These are phyloP conservation scores for Linum usitatissimum DNA, from an alignment of 345 rosid genomes.

Conservation along the genomic window DNA sequence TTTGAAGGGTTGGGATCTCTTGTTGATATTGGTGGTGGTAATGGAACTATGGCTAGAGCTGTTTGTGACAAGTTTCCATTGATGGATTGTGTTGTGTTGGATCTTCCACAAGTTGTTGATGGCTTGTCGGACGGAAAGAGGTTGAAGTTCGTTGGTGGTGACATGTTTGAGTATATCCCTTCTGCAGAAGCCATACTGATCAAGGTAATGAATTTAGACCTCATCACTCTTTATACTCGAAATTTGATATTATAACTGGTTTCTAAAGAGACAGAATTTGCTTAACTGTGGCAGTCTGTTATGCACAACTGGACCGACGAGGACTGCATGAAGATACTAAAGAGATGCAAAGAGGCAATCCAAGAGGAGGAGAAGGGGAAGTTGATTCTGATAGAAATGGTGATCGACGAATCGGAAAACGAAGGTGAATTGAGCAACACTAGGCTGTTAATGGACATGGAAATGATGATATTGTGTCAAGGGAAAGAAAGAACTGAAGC, in stretches of 20 bases:
- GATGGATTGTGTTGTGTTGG: slow-evolving; percentile 16
- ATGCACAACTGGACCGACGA: slow-evolving; percentile 17
- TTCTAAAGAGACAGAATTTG: too few relatives aligned
- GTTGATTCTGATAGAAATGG: not conserved
- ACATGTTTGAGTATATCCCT: slow-evolving; percentile 20
- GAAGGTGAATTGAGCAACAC: slow-evolving; percentile 9
- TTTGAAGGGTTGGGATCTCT: slow-evolving; percentile 14
- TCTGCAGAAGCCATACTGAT: slow-evolving; percentile 16
- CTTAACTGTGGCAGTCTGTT: not conserved
- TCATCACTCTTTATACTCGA: too few relatives aligned
- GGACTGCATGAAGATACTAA: slow-evolving; percentile 17
- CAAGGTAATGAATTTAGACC: slow-evolving; percentile 8
- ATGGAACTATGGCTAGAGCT: slow-evolving; percentile 14
- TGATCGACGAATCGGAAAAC: not conserved
- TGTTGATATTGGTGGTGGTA: slow-evolving; percentile 19
- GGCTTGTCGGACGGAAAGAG: slow-evolving; percentile 13
- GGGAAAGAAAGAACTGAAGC: slow-evolving; percentile 14
- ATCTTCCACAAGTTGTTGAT: slow-evolving; percentile 15
- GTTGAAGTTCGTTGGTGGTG: slow-evolving; percentile 18
- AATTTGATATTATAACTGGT: too few relatives aligned
- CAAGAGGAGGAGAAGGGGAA: slow-evolving; percentile 12
- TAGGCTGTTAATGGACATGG: slow-evolving; percentile 16
- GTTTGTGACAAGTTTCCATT: slow-evolving; percentile 10
- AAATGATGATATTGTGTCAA: slow-evolving; percentile 10
- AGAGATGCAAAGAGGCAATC: slow-evolving; percentile 17